Percentiles rank a stretch among this genome's conserved stretches.
Conservation (phyloP, 352 stramenopile genomes). For the Phytophthora citricola region DNA sequence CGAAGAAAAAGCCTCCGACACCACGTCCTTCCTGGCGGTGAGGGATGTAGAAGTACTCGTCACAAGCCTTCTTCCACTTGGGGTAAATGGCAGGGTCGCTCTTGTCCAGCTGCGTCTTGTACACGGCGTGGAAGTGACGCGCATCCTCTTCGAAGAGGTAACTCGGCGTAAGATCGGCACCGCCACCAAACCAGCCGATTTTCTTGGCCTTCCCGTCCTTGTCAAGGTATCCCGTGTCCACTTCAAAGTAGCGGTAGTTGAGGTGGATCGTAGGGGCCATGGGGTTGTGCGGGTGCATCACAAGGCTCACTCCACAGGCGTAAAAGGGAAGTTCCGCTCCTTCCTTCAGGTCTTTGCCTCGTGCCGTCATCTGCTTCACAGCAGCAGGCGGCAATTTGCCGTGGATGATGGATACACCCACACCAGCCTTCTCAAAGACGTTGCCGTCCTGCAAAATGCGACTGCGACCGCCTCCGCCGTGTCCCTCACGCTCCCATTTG, state of each 20-base stretch:
- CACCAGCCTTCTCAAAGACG: conserved; percentile 98
- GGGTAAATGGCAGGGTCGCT: conserved; percentile 93
- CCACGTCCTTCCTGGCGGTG: conserved; percentile 96
- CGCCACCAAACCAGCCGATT: conserved; percentile 95
- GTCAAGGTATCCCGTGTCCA: conserved; percentile 77
- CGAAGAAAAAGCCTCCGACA: conserved; percentile 98
- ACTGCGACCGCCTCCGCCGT: conserved; percentile 95
- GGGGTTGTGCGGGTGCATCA: conserved; percentile 96
- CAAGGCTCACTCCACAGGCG: conserved; percentile 94
- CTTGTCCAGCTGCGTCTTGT: conserved; percentile 95
- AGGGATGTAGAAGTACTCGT: conserved; percentile 98
- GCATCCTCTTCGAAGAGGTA: conserved; percentile 97
- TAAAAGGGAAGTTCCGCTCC: conserved; percentile 94
- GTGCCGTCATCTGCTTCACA: conserved; percentile 80
- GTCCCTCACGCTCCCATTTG: conserved; percentile 94
- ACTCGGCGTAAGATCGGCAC: conserved; percentile 97
- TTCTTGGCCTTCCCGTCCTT: conserved; percentile 84
- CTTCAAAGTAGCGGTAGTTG: conserved; percentile 99
- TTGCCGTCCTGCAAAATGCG: conserved; percentile 94
- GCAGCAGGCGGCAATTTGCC: conserved; percentile 93
- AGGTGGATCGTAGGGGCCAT: conserved; percentile 97
- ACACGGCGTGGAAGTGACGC: conserved; percentile 98
- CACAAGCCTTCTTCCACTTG: conserved; percentile 97
- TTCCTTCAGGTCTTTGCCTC: conserved; percentile 78
- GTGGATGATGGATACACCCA: conserved; percentile 98